Evolutionary conservation across 2,329 filamentous ascomycete species (phyloP).

Genomic region (Nemania sp.): DNA sequence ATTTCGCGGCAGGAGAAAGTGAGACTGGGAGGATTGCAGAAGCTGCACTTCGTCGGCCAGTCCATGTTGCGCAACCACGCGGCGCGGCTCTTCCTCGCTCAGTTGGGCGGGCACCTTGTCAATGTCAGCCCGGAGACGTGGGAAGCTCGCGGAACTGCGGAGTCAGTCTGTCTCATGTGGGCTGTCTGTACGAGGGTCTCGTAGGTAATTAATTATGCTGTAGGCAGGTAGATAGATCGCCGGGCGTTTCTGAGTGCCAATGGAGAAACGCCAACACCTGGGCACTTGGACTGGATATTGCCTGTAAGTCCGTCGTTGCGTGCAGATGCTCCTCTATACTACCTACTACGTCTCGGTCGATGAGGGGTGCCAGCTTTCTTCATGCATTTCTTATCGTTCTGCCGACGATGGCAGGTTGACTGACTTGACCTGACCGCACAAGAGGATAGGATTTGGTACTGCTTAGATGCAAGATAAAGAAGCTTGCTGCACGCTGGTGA

Average conservation of each 20-base stretch:
- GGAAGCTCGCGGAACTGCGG: constrained; percentile 16
- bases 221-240: too few species aligned
- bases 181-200: constrained; percentile 1
- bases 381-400: constrained; percentile 13
- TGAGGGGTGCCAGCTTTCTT: not conserved
- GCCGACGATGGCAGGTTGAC: not conserved
- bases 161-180: constrained; percentile 10
- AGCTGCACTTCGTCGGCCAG: not conserved
- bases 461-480: constrained; percentile 24
- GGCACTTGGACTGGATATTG: not conserved
- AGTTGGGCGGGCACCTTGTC: not conserved
- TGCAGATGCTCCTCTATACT: not conserved
- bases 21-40: constrained; percentile 3
- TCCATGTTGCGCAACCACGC: constrained; percentile 12
- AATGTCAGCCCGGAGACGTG: not conserved
- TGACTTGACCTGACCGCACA: not conserved
- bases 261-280: too few species aligned
- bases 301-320: not conserved
- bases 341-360: not conserved
- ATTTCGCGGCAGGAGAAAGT: constrained; percentile 5
- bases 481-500: constrained; percentile 19
- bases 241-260: too few species aligned
- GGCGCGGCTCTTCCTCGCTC: constrained; percentile 8
- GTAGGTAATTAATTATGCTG: not conserved
- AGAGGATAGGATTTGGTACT: constrained; percentile 17